Evolutionary conservation across 2,329 filamentous ascomycete species (phyloP).

Genomic region (Botryotinia convoluta): DNA sequence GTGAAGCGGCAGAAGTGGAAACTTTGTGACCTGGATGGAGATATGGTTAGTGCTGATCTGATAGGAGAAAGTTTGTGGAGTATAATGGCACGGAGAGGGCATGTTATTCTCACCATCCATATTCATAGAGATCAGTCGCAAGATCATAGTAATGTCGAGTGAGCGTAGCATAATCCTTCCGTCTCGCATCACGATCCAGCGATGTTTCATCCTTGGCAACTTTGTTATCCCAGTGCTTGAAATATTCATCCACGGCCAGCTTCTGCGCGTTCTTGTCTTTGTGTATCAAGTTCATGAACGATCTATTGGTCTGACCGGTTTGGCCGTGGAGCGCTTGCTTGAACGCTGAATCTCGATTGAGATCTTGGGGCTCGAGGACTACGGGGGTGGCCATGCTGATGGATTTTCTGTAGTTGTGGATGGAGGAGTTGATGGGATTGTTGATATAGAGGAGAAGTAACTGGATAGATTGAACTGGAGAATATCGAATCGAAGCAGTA

Average conservation of each 20-base stretch:
- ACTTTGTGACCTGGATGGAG: not conserved
- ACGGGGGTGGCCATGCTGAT: not conserved
- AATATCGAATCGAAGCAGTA: not conserved
- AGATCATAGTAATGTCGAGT: not conserved
- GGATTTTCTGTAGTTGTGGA: not conserved
- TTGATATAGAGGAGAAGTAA: not conserved
- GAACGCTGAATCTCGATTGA: not conserved
- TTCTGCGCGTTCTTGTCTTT: not conserved
- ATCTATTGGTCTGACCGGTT: not conserved
- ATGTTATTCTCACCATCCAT: not conserved
- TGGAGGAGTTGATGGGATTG: not conserved
- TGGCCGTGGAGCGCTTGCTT: not conserved
- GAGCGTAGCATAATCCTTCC: not conserved
- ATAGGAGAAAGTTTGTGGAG: too few species aligned
- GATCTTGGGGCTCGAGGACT: not conserved
- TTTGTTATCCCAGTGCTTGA: not conserved
- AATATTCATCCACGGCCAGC: not conserved
- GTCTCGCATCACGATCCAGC: not conserved
- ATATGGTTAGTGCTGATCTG: not conserved
- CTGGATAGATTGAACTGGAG: not conserved
- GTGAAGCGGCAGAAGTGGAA: not conserved
- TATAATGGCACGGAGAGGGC: accelerated
- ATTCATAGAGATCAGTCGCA: not conserved
- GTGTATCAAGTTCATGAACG: not conserved
- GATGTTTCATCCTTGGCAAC: not conserved